A percentile compares a stretch with the other conserved stretches of the same genome.
Evolutionary conservation across 1,139 yeast species (phyloP).

Genomic region (Pichia sp.): DNA sequence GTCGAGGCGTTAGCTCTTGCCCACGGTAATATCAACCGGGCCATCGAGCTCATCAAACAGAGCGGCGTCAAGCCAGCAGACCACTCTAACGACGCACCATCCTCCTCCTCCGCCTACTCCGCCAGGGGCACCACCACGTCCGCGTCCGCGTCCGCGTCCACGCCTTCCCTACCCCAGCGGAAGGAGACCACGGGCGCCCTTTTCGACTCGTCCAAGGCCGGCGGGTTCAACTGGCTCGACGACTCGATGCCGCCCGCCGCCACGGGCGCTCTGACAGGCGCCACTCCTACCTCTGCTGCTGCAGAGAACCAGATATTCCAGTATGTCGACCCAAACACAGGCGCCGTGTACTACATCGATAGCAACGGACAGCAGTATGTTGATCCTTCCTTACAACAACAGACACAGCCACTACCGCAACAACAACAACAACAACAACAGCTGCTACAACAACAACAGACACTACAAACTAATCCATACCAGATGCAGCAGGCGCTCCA

Average conservation of each 20-base stretch:
- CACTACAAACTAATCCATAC: neutral
- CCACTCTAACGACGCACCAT: neutral
- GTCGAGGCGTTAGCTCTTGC: constrained; percentile 48
- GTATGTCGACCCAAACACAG: constrained; percentile 59
- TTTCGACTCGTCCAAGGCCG: constrained; percentile 29
- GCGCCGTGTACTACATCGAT: constrained; percentile 56
- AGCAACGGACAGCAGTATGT: constrained; percentile 54
- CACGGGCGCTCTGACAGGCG: too few species aligned
- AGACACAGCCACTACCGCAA: constrained; percentile 41
- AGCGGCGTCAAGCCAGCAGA: constrained; percentile 21
- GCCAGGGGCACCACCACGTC: neutral
- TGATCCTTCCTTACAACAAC: constrained; percentile 52
- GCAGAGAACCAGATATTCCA: constrained; percentile 41
- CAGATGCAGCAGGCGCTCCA: constrained; percentile 24
- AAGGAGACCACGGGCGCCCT: constrained; percentile 33
- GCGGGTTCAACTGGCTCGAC: constrained; percentile 36
- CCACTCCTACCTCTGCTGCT: constrained; percentile 5
- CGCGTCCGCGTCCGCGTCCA: neutral
- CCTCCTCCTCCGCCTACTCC: neutral
- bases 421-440: constrained; percentile 30
- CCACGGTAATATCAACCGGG: constrained; percentile 46
- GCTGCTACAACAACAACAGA: constrained; percentile 39
- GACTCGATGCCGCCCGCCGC: constrained; percentile 25
- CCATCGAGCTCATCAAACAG: constrained; percentile 43
- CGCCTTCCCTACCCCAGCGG: constrained; percentile 46